Conservation (phyloP, 345 rosid genomes). For the Cardamine resedifolia region DNA sequence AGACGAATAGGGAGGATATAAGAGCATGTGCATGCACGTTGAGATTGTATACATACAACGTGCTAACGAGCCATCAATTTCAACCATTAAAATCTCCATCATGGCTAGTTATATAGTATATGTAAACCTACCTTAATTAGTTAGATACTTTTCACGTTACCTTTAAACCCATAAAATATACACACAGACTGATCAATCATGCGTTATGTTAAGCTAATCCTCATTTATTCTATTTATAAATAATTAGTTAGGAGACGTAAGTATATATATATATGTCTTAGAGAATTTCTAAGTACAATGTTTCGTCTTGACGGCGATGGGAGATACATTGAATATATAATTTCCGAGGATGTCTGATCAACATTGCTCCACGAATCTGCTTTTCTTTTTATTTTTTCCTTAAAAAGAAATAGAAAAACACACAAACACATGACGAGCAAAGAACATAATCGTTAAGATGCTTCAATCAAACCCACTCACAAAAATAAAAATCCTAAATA, state of each 20-base stretch:
- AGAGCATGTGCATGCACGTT: conserved; percentile 41
- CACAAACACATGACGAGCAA: conserved; percentile 27
- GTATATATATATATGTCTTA: conserved; percentile 1
- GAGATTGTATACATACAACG: conserved; percentile 28
- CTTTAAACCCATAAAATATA: conserved; percentile 11
- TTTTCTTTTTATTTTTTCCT: not conserved
- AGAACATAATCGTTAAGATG: conserved; percentile 30
- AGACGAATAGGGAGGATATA: conserved; percentile 30
- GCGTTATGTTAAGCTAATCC: conserved; percentile 28
- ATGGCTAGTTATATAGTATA: conserved; percentile 17
- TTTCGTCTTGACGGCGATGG: conserved; percentile 34
- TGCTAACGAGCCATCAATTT: conserved; percentile 33
- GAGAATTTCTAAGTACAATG: conserved; percentile 35
- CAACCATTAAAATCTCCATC: conserved; percentile 33
- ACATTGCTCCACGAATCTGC: conserved; percentile 33
- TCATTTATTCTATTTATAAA: not conserved
- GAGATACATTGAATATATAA: conserved; percentile 33
- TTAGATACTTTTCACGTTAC: conserved; percentile 39
- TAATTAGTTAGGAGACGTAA: conserved; percentile 1
- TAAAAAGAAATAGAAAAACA: not conserved
- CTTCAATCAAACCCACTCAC: conserved; percentile 31
- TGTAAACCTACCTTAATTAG: conserved; percentile 28
- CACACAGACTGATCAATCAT: conserved; percentile 20
- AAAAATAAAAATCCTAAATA: conserved; percentile 13
- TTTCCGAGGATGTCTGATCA: conserved; percentile 38